These are phyloP conservation scores for Fusarium solani-melongenae DNA, from an alignment of 2,329 filamentous ascomycete genomes.

Conservation along the genomic window DNA sequence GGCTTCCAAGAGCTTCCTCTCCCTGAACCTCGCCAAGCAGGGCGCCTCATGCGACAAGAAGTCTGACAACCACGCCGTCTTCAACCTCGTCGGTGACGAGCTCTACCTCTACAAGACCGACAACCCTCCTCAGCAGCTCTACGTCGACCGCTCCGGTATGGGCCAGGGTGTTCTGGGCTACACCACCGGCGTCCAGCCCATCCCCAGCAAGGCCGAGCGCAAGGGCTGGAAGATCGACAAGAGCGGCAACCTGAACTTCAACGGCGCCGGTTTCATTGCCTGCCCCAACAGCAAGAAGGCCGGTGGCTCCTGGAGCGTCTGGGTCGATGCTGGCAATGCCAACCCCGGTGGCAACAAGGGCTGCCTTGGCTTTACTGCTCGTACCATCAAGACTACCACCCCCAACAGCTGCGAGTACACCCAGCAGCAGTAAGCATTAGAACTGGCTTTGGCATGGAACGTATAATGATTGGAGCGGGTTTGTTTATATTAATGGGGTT, in stretches of 20 bases:
- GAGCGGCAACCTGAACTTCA: conserved; percentile 58
- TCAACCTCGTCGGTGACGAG: conserved; percentile 57
- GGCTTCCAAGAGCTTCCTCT: conserved; percentile 57
- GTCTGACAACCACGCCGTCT: conserved; percentile 56
- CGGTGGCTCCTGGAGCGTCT: conserved; percentile 56
- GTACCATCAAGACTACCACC: conserved; percentile 41
- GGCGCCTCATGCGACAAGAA: conserved; percentile 60
- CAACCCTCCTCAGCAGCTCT: conserved; percentile 59
- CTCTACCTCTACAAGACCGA: conserved; percentile 59
- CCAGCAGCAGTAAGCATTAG: background rate
- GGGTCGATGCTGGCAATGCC: conserved; percentile 46
- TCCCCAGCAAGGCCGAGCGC: conserved; percentile 57
- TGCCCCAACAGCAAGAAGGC: conserved; percentile 59
- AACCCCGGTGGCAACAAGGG: conserved; percentile 51
- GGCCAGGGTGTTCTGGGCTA: conserved; percentile 64
- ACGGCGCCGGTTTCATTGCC: conserved; percentile 58
- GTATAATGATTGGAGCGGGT: background rate
- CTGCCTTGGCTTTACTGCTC: conserved; percentile 51
- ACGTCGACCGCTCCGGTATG: conserved; percentile 67
- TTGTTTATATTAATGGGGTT: background rate
- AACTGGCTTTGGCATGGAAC: background rate
- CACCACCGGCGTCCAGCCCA: conserved; percentile 55
- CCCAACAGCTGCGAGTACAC: conserved; percentile 54
- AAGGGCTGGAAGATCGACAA: conserved; percentile 59
- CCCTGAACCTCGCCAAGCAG: conserved; percentile 55